Evolutionary conservation across 1,284 basidiomycete species (phyloP).

Genomic region (Rhodofomes roseus): DNA sequence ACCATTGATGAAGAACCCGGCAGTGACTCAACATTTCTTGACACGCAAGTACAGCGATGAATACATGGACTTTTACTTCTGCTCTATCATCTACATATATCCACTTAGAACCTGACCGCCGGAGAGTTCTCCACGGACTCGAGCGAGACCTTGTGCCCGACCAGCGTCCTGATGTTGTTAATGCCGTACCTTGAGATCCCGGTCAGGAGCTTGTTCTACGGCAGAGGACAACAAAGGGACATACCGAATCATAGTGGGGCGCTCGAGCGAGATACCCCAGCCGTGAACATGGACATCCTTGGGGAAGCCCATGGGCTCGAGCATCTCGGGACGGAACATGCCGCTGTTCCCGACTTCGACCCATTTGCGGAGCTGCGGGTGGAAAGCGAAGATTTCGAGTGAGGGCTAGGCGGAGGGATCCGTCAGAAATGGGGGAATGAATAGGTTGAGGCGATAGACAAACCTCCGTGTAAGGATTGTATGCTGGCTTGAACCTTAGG

Average conservation of each 20-base stretch:
- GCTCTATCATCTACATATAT: not conserved
- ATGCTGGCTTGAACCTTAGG: conserved; percentile 96
- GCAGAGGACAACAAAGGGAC: conserved; percentile 21
- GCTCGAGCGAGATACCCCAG: conserved; percentile 93
- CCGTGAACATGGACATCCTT: conserved; percentile 96
- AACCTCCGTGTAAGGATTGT: conserved; percentile 96
- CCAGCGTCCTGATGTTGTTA: conserved; percentile 94
- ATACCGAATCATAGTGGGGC: conserved; percentile 99
- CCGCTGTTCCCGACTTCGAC: conserved; percentile 96
- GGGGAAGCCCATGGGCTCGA: conserved; percentile 98
- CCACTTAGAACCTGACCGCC: conserved; percentile 78
- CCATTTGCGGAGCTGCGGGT: conserved; percentile 93
- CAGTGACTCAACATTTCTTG: not conserved
- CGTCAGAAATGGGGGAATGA: not conserved
- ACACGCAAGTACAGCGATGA: not conserved
- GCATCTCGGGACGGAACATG: conserved; percentile 99
- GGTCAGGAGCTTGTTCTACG: conserved; percentile 9
- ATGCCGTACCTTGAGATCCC: conserved; percentile 64
- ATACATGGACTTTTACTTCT: conserved; percentile 8
- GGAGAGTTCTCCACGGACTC: conserved; percentile 86
- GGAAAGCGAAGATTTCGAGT: conserved; percentile 99
- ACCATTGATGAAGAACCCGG: too few relatives aligned
- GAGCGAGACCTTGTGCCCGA: conserved; percentile 95
- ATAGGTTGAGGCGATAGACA: conserved; percentile 13
- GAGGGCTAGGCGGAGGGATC: conserved; percentile 62